A percentile compares a stretch with the other conserved stretches of the same genome.
phyloP scores from a whole-genome alignment of 208 protist species.

The Trypanosoma mega region DNA sequence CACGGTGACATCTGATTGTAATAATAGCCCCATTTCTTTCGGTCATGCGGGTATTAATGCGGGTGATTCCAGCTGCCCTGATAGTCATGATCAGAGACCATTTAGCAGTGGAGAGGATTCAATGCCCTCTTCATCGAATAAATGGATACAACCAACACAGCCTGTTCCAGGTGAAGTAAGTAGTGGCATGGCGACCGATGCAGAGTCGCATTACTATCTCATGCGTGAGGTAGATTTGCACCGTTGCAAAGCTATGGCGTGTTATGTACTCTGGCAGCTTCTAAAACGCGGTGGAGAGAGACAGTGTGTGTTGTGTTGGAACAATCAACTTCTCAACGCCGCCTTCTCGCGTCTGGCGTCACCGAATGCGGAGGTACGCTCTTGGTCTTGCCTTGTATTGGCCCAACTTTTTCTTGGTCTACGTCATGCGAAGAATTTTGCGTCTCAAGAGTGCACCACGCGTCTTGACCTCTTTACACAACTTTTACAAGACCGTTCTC shows the following conservation, averaged over 20 bases:
- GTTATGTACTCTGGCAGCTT: conserved; percentile 93
- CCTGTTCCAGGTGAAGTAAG: neutral
- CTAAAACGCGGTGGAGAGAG: conserved; percentile 53
- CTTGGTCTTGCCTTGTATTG: conserved; percentile 82
- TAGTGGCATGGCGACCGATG: neutral
- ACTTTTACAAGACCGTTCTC: conserved; percentile 79
- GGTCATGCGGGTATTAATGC: neutral
- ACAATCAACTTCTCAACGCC: conserved; percentile 76
- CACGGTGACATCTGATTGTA: conserved; percentile 16
- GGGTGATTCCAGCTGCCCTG: neutral
- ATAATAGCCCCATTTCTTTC: neutral
- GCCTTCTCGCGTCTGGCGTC: conserved; percentile 66
- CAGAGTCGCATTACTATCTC: conserved; percentile 78
- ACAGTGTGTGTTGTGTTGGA: conserved; percentile 77
- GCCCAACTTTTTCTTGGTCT: conserved; percentile 68
- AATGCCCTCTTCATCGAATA: no score
- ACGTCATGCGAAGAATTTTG: conserved; percentile 75
- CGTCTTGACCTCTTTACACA: conserved; percentile 70
- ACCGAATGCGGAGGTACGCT: conserved; percentile 68
- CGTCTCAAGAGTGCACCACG: conserved; percentile 70
- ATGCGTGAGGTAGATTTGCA: conserved; percentile 62
- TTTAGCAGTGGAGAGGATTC: neutral
- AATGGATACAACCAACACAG: neutral
- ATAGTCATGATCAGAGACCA: neutral
- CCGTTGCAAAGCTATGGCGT: conserved; percentile 89